These are phyloP conservation scores for Colletotrichum orbiculare DNA, from an alignment of 2,329 filamentous ascomycete species.

Conservation along the genomic window DNA sequence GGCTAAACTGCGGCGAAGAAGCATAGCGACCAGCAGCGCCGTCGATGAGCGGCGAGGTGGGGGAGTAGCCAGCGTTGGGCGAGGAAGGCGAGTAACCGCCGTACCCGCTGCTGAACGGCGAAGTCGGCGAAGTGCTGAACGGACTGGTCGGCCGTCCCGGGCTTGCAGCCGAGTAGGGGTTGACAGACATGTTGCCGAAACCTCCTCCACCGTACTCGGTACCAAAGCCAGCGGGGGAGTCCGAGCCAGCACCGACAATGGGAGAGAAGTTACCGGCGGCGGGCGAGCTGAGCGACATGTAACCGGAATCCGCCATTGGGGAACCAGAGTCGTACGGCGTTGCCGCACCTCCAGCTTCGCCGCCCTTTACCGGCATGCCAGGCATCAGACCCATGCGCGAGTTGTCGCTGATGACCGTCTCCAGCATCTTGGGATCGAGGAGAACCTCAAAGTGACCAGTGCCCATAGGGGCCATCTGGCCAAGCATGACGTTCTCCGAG, in stretches of 20 bases:
- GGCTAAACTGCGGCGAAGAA: constrained; percentile 71
- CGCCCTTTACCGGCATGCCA: constrained; percentile 80
- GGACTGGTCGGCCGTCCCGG: constrained; percentile 75
- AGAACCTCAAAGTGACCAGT: constrained; percentile 96
- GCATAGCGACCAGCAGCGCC: constrained; percentile 64
- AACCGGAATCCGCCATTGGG: constrained; percentile 79
- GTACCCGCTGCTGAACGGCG: constrained; percentile 69
- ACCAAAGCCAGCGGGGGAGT: constrained; percentile 73
- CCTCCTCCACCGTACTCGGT: constrained; percentile 65
- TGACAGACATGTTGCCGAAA: constrained; percentile 64
- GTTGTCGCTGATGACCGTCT: constrained; percentile 94
- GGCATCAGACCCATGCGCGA: constrained; percentile 85
- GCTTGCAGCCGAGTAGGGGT: constrained; percentile 75
- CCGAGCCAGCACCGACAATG: constrained; percentile 80
- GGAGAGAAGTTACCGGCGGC: constrained; percentile 76
- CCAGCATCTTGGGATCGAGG: constrained; percentile 93
- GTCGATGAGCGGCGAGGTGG: constrained; percentile 76
- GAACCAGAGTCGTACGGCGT: constrained; percentile 95
- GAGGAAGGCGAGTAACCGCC: constrained; percentile 81
- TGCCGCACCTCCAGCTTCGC: constrained; percentile 82
- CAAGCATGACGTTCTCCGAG: constrained; percentile 98
- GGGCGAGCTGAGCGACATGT: constrained; percentile 72
- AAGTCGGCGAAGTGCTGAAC: constrained; percentile 76
- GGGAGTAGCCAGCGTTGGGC: constrained; percentile 79
- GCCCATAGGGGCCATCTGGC: constrained; percentile 95